phyloP scores from a whole-genome alignment of 2,329 filamentous ascomycete species.

The Colletotrichum sp. region DNA sequence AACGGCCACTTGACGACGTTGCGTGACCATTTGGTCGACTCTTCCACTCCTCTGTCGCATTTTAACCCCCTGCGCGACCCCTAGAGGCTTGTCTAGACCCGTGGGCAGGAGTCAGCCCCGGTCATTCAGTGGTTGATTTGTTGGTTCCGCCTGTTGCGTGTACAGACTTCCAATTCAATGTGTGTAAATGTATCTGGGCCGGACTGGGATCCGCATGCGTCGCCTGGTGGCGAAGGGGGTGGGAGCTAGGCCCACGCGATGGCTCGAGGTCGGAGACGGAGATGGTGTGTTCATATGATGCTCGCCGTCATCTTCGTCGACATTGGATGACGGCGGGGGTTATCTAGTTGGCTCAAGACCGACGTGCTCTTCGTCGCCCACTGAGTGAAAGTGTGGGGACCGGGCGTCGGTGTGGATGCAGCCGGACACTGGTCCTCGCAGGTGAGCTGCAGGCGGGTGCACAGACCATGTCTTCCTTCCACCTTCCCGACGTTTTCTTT shows the following conservation, averaged over 20 bases:
- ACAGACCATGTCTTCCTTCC: background rate
- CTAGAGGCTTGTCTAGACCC: background rate
- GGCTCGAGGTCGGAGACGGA: background rate
- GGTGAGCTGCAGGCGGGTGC: background rate
- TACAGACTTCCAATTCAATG: background rate
- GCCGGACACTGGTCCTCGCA: background rate
- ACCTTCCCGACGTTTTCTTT: background rate
- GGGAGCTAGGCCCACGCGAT: background rate
- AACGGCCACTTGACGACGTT: conserved; percentile 11
- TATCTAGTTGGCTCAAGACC: conserved; percentile 15
- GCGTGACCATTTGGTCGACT: conserved; percentile 13
- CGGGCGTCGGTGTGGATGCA: background rate
- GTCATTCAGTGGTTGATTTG: background rate
- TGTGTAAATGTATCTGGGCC: background rate
- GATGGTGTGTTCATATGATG: conserved; percentile 17
- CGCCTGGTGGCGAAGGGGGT: background rate
- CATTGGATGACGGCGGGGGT: conserved; percentile 12
- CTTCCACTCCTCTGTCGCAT: conserved; percentile 1
- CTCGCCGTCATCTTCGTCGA: background rate
- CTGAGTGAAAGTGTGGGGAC: conserved; percentile 15
- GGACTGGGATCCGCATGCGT: background rate
- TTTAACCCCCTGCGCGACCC: background rate
- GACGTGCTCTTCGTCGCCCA: conserved; percentile 7
- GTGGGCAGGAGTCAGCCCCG: conserved; percentile 2
- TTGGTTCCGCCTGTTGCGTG: background rate